phyloP scores from a whole-genome alignment of 1,284 basidiomycete genomes.

The Moesziomyces sp. region DNA sequence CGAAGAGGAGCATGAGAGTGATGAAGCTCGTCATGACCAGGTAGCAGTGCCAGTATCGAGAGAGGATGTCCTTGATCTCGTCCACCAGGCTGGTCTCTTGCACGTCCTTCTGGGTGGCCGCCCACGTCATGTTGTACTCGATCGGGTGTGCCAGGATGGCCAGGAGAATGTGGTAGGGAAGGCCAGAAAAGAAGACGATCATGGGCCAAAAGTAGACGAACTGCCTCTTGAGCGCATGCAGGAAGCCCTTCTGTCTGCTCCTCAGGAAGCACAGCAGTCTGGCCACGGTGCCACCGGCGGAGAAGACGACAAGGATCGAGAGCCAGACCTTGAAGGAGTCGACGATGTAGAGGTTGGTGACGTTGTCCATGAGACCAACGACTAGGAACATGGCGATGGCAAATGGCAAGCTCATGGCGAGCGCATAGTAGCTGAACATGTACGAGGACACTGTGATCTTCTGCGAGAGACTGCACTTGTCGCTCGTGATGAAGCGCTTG shows the following conservation, averaged over 20 bases:
- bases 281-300: slow-evolving; percentile 77
- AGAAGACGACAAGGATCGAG: slow-evolving; percentile 81
- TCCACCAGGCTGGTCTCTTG: slow-evolving; percentile 78
- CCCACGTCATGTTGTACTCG: slow-evolving; percentile 85
- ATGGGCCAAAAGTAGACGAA: slow-evolving; percentile 79
- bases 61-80: slow-evolving; percentile 79
- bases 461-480: slow-evolving; percentile 69
- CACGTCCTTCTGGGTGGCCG: slow-evolving; percentile 48
- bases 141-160: slow-evolving; percentile 83
- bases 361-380: slow-evolving; percentile 75
- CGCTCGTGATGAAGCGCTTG: slow-evolving; percentile 73
- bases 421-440: slow-evolving; percentile 83
- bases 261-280: slow-evolving; percentile 81
- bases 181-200: slow-evolving; percentile 34
- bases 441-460: slow-evolving; percentile 77
- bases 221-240: slow-evolving; percentile 75
- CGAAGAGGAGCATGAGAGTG: slow-evolving; percentile 74
- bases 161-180: slow-evolving; percentile 71
- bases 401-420: slow-evolving; percentile 76
- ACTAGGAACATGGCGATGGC: slow-evolving; percentile 79
- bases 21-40: slow-evolving; percentile 73
- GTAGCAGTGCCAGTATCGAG: slow-evolving; percentile 67
- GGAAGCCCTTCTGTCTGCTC: slow-evolving; percentile 75
- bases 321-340: slow-evolving; percentile 77
- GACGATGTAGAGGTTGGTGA: slow-evolving; percentile 75